Evolutionary conservation across 768 basidiomycete genomes (phyloP), one percentile per base, ranked within the genome.

Genomic region (Wakefieldia striispora): DNA sequence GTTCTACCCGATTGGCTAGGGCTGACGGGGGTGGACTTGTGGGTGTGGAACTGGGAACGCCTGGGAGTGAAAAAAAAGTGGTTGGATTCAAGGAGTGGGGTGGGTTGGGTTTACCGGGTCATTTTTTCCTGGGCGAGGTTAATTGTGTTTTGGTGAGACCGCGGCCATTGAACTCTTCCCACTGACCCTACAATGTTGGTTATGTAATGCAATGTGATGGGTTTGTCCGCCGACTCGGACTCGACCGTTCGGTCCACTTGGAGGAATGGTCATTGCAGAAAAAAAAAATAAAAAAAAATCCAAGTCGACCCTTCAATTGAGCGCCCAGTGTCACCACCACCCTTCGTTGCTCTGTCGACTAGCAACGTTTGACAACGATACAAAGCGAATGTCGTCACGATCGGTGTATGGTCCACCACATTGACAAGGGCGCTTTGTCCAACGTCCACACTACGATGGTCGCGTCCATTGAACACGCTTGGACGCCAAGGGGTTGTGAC

Each of bases 371-470:
- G 31, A 31, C 31, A 31, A 31, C 8, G 29, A n/a, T n/a, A 33
- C 31, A 33, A 16, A 33, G 14, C 14, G 14, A 13, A 29, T 5
- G 39, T 35, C 48, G 34, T 17, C n/a, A 14, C 5, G 11, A 37
- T n/a, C n/a, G n/a, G n/a, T n/a, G n/a, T n/a, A n/a, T n/a, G n/a
- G n/a, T n/a, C n/a, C n/a, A n/a, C n/a, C n/a, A n/a, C n/a, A n/a
- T n/a, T n/a, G n/a, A n/a, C n/a, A n/a, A n/a, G n/a, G n/a, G n/a
- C 40, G 56, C 54, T 62, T 63, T 61, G 49, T 23, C 34, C 23
- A 17, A 7, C 11, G 41, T 37, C 44, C 29, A 8, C 20, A 21
- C 43, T 37, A 26, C 29, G 26, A n/a, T n/a, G n/a, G n/a, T 40
- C 10, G 17, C 29, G 26, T 29, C 42, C 36, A 16, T 50, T 40